A percentile compares a stretch with the other conserved stretches of the same genome.
phyloP scores from a whole-genome alignment of 495 filamentous ascomycete species.

The Lentithecium fluviatile region DNA sequence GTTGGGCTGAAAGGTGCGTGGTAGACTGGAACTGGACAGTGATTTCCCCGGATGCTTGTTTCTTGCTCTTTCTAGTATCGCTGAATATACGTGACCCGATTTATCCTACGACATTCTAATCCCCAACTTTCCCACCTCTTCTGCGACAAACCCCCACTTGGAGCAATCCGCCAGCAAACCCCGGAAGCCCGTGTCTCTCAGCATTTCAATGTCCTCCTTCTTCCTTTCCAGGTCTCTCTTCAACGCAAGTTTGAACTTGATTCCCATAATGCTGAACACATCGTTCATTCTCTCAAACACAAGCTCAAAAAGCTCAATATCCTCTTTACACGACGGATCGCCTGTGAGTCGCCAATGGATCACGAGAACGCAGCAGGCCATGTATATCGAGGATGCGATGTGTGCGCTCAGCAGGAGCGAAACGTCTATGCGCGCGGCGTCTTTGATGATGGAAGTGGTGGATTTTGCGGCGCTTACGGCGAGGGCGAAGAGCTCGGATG shows the following conservation, averaged over 20 bases:
- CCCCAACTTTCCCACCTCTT: conserved; percentile 1
- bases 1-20: background rate
- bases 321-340: conserved; percentile 11
- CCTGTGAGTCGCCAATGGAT: conserved; percentile 24
- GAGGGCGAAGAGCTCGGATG: background rate
- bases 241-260: conserved; percentile 25
- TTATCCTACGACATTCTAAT: background rate
- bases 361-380: conserved; percentile 17
- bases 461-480: conserved; percentile 22
- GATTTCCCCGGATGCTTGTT: too few relatives aligned
- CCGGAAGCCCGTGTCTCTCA: conserved; percentile 10
- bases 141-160: conserved; percentile 13
- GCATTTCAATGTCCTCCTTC: background rate
- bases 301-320: conserved; percentile 24
- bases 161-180: conserved; percentile 27
- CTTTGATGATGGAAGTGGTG: conserved; percentile 18
- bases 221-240: conserved; percentile 7
- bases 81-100: background rate
- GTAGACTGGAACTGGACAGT: background rate
- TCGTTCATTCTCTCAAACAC: conserved; percentile 29
- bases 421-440: conserved; percentile 19
- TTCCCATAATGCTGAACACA: conserved; percentile 7
- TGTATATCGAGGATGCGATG: conserved; percentile 12
- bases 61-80: too few relatives aligned
- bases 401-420: conserved; percentile 23